Evolutionary conservation across 129 eudicot species (phyloP).

Genomic region (Oenanthe sinensis): DNA sequence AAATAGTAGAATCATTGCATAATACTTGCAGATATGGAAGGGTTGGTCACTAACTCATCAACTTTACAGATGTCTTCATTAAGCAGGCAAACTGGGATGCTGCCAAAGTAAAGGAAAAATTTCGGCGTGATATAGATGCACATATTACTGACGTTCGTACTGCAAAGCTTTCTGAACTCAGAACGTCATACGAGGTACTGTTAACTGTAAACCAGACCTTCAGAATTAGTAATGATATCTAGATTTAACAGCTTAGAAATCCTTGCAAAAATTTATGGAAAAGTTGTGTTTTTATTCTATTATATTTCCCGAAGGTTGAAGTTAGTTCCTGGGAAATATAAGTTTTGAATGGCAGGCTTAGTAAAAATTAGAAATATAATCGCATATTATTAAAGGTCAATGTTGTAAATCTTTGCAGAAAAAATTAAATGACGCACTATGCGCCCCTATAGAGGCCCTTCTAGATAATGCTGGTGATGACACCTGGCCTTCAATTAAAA

Average conservation of each 20-base stretch:
- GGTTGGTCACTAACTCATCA: not conserved
- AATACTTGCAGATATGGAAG: not conserved
- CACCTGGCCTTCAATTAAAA: slow-evolving; percentile 88
- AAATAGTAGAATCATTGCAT: not conserved
- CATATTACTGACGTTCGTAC: slow-evolving; percentile 48
- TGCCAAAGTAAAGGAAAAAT: slow-evolving; percentile 53
- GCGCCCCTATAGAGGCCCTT: slow-evolving; percentile 75
- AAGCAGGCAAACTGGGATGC: slow-evolving; percentile 68
- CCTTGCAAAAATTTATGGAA: not conserved
- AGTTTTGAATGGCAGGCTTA: not conserved
- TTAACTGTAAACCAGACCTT: slow-evolving; percentile 1
- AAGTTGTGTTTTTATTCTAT: not conserved
- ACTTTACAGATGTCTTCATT: slow-evolving; percentile 45
- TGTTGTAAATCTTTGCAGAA: slow-evolving; percentile 32
- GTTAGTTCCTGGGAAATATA: not conserved
- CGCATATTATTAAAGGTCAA: not conserved
- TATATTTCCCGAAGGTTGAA: not conserved
- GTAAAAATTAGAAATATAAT: not conserved
- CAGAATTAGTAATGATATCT: not conserved
- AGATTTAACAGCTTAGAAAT: not conserved
- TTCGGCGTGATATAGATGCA: slow-evolving; percentile 61
- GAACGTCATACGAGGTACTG: slow-evolving; percentile 56
- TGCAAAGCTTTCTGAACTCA: slow-evolving; percentile 53
- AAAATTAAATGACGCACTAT: slow-evolving; percentile 55
- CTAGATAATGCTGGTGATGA: slow-evolving; percentile 79